Percentiles rank a stretch among this genome's conserved stretches.
phyloP scores from a whole-genome alignment of 768 basidiomycete species.

The Termitomyces sp. region DNA sequence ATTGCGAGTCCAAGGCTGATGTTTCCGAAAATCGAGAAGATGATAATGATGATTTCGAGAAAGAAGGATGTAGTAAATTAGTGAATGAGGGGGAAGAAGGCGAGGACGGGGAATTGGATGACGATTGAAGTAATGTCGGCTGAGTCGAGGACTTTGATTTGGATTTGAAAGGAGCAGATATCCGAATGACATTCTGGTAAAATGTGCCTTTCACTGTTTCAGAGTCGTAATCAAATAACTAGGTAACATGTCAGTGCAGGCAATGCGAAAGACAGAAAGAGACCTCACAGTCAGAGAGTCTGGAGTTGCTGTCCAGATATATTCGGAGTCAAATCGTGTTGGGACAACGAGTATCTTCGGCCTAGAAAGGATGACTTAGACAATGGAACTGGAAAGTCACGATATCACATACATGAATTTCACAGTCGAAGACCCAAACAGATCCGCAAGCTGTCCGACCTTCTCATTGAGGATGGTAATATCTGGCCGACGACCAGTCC shows the following conservation, averaged over 20 bases:
- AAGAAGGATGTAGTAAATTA: conserved; percentile 13
- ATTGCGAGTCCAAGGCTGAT: background rate
- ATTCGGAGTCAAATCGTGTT: conserved; percentile 61
- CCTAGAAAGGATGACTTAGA: conserved; percentile 26
- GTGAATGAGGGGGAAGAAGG: conserved; percentile 10
- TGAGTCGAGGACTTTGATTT: conserved; percentile 7
- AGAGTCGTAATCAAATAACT: conserved; percentile 55
- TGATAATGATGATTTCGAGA: conserved; percentile 18
- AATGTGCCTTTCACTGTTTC: conserved; percentile 48
- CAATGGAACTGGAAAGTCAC: background rate
- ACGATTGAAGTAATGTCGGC: conserved; percentile 15
- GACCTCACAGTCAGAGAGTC: conserved; percentile 48
- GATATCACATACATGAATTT: conserved; percentile 42
- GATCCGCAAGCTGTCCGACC: conserved; percentile 47
- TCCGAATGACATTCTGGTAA: conserved; percentile 46
- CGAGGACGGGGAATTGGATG: conserved; percentile 10
- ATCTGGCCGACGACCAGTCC: conserved; percentile 52
- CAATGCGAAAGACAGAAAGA: conserved; percentile 1
- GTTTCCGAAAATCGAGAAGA: conserved; percentile 2
- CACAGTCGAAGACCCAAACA: conserved; percentile 55
- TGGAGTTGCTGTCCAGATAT: conserved; percentile 56
- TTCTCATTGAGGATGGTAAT: conserved; percentile 50
- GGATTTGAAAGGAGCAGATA: conserved; percentile 30
- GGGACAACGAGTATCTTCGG: conserved; percentile 59
- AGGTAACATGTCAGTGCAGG: conserved; percentile 4